Percentiles rank a stretch among this genome's conserved stretches.
phyloP scores from a whole-genome alignment of 495 filamentous ascomycete genomes.

The Choiromyces venosus region DNA sequence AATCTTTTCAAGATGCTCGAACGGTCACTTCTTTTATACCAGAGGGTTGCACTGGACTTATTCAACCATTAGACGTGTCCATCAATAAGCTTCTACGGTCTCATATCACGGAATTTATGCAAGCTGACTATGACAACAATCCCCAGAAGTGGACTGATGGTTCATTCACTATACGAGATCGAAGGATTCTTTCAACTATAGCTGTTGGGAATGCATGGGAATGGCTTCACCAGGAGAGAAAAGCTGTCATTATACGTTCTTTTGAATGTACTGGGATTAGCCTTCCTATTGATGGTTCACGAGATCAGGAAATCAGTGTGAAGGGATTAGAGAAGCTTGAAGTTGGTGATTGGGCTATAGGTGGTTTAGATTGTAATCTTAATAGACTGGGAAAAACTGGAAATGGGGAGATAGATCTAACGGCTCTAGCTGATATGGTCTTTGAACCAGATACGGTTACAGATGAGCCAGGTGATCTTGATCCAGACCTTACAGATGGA shows the following conservation, averaged over 20 bases:
- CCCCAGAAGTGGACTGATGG: constrained; percentile 8
- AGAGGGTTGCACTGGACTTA: no score
- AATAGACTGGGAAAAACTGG: constrained; percentile 10
- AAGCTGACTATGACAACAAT: no score
- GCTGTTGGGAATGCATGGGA: constrained; percentile 15
- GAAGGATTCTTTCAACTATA: constrained; percentile 2
- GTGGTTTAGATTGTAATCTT: constrained; percentile 12
- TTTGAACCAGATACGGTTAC: neutral
- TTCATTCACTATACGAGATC: neutral
- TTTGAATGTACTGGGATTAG: neutral
- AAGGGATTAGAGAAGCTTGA: constrained; percentile 2
- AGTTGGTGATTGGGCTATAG: constrained; percentile 7
- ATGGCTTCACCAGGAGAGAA: constrained; percentile 6
- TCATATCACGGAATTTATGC: no score
- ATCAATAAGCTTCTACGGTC: no score
- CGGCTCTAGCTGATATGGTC: neutral
- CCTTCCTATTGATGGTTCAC: neutral
- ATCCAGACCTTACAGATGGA: constrained; percentile 1
- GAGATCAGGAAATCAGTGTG: constrained; percentile 5
- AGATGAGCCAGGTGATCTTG: no score
- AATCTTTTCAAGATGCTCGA: neutral
- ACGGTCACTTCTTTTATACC: no score
- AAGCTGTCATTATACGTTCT: constrained; percentile 1
- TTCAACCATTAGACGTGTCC: no score
- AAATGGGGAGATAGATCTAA: constrained; percentile 1